Evolutionary conservation across 1,284 basidiomycete genomes (phyloP).

Genomic region (Trametes hirsuta): DNA sequence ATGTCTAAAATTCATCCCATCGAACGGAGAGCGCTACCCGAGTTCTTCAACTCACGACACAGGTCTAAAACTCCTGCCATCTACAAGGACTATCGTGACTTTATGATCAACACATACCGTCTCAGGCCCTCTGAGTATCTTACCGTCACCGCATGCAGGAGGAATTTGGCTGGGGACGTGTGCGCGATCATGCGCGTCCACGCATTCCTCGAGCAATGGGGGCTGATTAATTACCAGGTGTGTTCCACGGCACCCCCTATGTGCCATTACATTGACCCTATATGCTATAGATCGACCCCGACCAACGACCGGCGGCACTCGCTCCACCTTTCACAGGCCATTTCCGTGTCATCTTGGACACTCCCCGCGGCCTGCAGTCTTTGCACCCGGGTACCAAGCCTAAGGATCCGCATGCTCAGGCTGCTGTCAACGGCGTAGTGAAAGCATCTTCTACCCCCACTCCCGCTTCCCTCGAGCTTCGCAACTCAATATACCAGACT

Average conservation of each 20-base stretch:
- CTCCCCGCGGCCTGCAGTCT: slow-evolving; percentile 94
- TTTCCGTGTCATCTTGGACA: slow-evolving; percentile 97
- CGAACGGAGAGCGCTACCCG: slow-evolving; percentile 91
- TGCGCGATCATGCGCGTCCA: slow-evolving; percentile 99
- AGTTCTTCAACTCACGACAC: slow-evolving; percentile 98
- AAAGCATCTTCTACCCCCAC: slow-evolving; percentile 48
- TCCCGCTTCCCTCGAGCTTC: slow-evolving; percentile 83
- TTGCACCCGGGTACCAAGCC: slow-evolving; percentile 89
- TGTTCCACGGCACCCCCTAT: slow-evolving; percentile 25
- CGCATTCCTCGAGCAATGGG: slow-evolving; percentile 99
- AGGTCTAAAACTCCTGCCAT: slow-evolving; percentile 95
- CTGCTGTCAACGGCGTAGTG: slow-evolving; percentile 54
- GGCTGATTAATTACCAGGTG: slow-evolving; percentile 98
- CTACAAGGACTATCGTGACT: slow-evolving; percentile 99
- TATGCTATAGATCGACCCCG: slow-evolving; percentile 87
- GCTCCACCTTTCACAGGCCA: slow-evolving; percentile 99
- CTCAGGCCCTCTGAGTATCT: slow-evolving; percentile 95
- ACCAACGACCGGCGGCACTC: slow-evolving; percentile 91
- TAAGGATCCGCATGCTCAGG: slow-evolving; percentile 42
- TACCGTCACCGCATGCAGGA: slow-evolving; percentile 94
- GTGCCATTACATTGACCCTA: not conserved
- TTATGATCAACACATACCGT: slow-evolving; percentile 99
- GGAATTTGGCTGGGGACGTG: slow-evolving; percentile 97
- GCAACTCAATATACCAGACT: slow-evolving; percentile 87
- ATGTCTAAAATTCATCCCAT: slow-evolving; percentile 93